phyloP scores from a whole-genome alignment of 2,329 filamentous ascomycete species.

The Monilinia vaccinii-corymbosi region DNA sequence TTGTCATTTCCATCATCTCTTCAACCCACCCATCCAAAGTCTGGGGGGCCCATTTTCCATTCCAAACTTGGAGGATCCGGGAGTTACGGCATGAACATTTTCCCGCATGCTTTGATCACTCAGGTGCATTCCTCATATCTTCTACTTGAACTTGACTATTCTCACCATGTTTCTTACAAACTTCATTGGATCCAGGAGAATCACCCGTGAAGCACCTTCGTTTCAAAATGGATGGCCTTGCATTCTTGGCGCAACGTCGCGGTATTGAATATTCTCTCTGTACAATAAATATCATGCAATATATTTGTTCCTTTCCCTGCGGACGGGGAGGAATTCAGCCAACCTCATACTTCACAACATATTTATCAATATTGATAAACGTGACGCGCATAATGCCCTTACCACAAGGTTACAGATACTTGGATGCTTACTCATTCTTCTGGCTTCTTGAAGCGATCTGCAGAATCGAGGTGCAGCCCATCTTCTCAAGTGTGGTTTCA shows the following conservation, averaged over 20 bases:
- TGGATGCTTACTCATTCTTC: background rate
- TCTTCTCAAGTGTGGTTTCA: background rate
- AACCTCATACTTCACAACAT: conserved; percentile 5
- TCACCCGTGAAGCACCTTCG: background rate
- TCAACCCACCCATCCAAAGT: background rate
- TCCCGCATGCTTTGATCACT: background rate
- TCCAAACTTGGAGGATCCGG: background rate
- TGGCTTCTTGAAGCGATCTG: background rate
- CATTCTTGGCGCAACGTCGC: background rate
- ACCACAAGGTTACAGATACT: background rate
- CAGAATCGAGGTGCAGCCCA: background rate
- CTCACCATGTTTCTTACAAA: too few species aligned
- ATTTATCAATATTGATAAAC: conserved; percentile 2
- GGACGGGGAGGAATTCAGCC: background rate
- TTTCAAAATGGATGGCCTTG: conserved; percentile 1
- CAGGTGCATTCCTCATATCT: background rate
- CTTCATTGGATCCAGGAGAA: background rate
- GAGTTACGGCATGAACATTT: background rate
- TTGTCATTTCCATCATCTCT: background rate
- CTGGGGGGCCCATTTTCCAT: background rate
- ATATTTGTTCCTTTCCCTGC: background rate
- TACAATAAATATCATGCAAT: background rate
- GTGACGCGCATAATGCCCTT: background rate
- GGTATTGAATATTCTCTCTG: background rate
- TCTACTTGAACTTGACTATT: too few species aligned